Conservation (phyloP, 257 asterid species). For the Anisodus tanguticus region DNA sequence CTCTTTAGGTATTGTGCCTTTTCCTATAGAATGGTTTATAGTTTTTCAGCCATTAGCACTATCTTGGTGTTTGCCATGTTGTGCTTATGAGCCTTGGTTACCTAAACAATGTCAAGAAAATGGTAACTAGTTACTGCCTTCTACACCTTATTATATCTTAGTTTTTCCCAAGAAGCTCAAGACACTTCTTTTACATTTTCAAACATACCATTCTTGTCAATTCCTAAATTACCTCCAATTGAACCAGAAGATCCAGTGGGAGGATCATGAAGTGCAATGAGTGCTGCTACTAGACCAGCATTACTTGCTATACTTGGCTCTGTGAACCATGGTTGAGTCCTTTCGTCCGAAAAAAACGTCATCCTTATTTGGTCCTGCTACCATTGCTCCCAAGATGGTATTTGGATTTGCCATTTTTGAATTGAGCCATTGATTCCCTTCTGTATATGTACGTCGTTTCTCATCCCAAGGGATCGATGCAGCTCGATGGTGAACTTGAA, state of each 20-base stretch:
- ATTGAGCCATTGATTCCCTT: constrained; percentile 49
- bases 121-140: background rate
- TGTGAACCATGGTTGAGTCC: constrained; percentile 50
- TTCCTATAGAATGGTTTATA: too few species aligned
- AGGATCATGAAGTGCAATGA: constrained; percentile 53
- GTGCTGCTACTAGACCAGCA: constrained; percentile 67
- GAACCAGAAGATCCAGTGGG: constrained; percentile 32
- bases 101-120: background rate
- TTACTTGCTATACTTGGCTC: constrained; percentile 58
- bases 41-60: too few species aligned
- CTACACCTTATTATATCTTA: background rate
- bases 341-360: constrained; percentile 47
- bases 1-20: too few species aligned
- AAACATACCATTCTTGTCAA: constrained; percentile 56
- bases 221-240: constrained; percentile 45
- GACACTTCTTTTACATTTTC: constrained; percentile 37
- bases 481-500: constrained; percentile 58
- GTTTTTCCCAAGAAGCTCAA: background rate
- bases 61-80: background rate
- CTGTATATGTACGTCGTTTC: constrained; percentile 39
- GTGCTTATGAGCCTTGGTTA: background rate
- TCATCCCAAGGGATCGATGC: constrained; percentile 65
- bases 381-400: constrained; percentile 57
- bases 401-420: constrained; percentile 48
- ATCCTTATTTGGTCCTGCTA: constrained; percentile 56